Percentiles rank a stretch among this genome's conserved stretches.
Evolutionary conservation across 1,284 basidiomycete species (phyloP).

Genomic region (Heliocybe sulcata): DNA sequence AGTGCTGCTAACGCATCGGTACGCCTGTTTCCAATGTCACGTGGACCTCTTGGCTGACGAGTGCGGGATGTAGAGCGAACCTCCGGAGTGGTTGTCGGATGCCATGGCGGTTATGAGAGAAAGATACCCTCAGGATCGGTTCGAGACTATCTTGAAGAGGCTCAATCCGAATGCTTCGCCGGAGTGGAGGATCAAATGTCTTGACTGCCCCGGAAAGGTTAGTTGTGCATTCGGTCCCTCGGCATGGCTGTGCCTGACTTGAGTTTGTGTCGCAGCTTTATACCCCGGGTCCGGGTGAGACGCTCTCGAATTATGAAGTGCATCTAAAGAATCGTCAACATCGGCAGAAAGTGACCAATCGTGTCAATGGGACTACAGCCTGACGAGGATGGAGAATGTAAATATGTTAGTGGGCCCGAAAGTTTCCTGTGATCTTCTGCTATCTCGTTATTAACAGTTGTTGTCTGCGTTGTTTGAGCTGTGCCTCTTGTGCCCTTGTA

Average conservation of each 20-base stretch:
- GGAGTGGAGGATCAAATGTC: conserved; percentile 92
- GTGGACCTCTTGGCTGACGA: too few species aligned
- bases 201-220: conserved; percentile 93
- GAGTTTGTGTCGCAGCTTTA: conserved; percentile 55
- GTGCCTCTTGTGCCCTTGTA: not conserved
- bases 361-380: conserved; percentile 14
- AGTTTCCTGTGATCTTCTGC: not conserved
- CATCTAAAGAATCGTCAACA: conserved; percentile 80
- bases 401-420: not conserved
- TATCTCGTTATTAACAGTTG: not conserved
- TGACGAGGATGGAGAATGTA: not conserved
- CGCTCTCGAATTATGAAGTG: conserved; percentile 87
- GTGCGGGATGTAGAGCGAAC: conserved; percentile 26
- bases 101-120: conserved; percentile 61
- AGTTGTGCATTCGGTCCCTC: conserved; percentile 14
- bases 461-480: not conserved
- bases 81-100: conserved; percentile 65
- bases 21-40: not conserved
- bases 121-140: conserved; percentile 78
- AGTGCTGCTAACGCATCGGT: not conserved
- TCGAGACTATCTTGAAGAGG: conserved; percentile 67
- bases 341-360: conserved; percentile 46
- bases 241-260: conserved; percentile 11
- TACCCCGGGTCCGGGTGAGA: conserved; percentile 88
- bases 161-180: conserved; percentile 18